Percentiles rank a stretch among this genome's conserved stretches.
phyloP scores from a whole-genome alignment of 371 early-diverging fungal species.

The Mucor irregularis region DNA sequence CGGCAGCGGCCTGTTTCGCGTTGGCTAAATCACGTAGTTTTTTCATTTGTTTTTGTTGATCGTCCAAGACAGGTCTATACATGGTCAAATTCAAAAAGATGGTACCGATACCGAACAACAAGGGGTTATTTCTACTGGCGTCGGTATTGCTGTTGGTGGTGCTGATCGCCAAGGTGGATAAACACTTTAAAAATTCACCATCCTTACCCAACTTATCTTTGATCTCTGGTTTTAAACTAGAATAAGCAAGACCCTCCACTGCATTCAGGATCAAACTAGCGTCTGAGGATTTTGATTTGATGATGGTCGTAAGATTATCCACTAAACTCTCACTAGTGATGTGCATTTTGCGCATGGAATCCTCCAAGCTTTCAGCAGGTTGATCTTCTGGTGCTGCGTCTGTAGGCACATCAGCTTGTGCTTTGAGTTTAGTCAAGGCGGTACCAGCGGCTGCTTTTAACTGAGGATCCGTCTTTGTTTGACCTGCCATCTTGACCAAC shows the following conservation, averaged over 20 bases:
- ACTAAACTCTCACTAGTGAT: constrained; percentile 32
- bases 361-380: constrained; percentile 14
- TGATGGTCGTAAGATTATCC: constrained; percentile 30
- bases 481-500: constrained; percentile 52
- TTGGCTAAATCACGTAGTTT: constrained; percentile 72
- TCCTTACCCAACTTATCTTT: constrained; percentile 66
- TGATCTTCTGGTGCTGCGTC: constrained; percentile 4
- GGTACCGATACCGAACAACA: constrained; percentile 70
- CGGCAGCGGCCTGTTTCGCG: constrained; percentile 29
- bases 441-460: constrained; percentile 65
- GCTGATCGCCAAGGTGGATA: constrained; percentile 55
- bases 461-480: constrained; percentile 42
- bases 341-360: constrained; percentile 37
- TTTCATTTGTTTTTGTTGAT: constrained; percentile 80
- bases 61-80: constrained; percentile 66
- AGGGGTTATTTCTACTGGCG: constrained; percentile 39
- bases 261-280: constrained; percentile 30
- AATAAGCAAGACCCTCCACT: constrained; percentile 79
- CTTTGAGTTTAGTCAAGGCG: constrained; percentile 64
- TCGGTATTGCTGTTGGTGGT: constrained; percentile 33
- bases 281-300: constrained; percentile 44
- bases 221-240: constrained; percentile 58
- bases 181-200: constrained; percentile 51
- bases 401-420: constrained; percentile 31
- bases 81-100: constrained; percentile 73